Conservation (phyloP, 768 basidiomycete species). For the Boletus coccyginus region DNA sequence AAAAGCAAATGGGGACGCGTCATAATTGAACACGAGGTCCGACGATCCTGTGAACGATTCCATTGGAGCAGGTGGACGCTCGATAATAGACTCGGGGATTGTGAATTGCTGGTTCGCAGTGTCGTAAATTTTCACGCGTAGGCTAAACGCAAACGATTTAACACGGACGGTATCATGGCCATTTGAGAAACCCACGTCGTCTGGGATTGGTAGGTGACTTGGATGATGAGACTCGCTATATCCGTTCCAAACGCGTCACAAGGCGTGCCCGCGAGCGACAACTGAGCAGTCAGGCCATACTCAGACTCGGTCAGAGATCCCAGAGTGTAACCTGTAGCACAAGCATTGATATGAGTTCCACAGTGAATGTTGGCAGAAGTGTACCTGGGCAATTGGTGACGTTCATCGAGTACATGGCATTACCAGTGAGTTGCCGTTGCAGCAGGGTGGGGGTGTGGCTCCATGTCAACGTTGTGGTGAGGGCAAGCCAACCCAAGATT, state of each 20-base stretch:
- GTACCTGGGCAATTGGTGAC: conserved; percentile 34
- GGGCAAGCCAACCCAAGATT: conserved; percentile 7
- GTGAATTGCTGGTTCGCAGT: conserved; percentile 60
- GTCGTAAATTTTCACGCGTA: conserved; percentile 70
- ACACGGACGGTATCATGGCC: neutral
- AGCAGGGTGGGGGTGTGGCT: conserved; percentile 4
- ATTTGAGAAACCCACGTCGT: conserved; percentile 37
- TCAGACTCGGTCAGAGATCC: conserved; percentile 39
- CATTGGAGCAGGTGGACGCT: conserved; percentile 39
- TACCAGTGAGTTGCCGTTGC: conserved; percentile 3
- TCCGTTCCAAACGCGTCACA: conserved; percentile 70
- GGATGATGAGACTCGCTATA: conserved; percentile 53
- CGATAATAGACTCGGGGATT: conserved; percentile 53
- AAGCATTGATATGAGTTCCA: neutral
- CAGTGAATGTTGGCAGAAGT: neutral
- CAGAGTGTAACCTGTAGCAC: conserved; percentile 58
- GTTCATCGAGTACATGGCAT: conserved; percentile 23
- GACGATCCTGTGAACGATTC: conserved; percentile 39
- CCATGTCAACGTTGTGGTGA: conserved; percentile 2
- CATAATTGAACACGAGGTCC: conserved; percentile 70
- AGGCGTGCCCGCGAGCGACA: conserved; percentile 50
- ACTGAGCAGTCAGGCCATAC: conserved; percentile 51
- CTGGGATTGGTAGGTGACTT: conserved; percentile 62
- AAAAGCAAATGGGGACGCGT: conserved; percentile 66
- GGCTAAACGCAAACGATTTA: conserved; percentile 33